Evolutionary conservation across 2,329 filamentous ascomycete genomes (phyloP).

Genomic region (Neonectria sp.): DNA sequence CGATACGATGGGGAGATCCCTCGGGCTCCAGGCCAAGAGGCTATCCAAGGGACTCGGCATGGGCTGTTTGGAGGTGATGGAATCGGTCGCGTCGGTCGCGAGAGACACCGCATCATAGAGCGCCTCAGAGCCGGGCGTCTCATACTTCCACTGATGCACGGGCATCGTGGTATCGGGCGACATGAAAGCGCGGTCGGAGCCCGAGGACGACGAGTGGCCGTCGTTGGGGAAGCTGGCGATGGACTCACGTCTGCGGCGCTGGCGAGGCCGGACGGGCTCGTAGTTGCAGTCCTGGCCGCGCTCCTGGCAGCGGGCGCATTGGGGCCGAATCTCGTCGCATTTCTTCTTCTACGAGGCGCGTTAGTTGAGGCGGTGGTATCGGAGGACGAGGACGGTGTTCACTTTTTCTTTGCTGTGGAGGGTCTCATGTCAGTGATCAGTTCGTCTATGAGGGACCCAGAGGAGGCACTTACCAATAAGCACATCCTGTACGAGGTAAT

Average conservation of each 20-base stretch:
- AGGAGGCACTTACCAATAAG: conserved; percentile 61
- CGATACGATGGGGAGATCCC: conserved; percentile 48
- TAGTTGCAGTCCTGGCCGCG: conserved; percentile 64
- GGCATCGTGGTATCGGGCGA: conserved; percentile 24
- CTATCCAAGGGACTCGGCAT: conserved; percentile 25
- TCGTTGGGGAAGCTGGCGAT: conserved; percentile 28
- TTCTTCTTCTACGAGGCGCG: conserved; percentile 66
- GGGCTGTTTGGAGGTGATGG: conserved; percentile 16
- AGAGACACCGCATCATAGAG: conserved; percentile 3
- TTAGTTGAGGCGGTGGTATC: conserved; percentile 6
- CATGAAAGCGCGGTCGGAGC: conserved; percentile 27
- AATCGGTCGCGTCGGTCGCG: conserved; percentile 17
- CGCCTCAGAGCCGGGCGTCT: conserved; percentile 16
- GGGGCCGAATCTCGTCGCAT: conserved; percentile 67
- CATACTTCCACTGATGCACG: conserved; percentile 26
- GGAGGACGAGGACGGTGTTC: conserved; percentile 5
- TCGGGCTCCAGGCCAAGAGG: conserved; percentile 38
- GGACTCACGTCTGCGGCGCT: conserved; percentile 52
- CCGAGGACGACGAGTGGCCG: conserved; percentile 30
- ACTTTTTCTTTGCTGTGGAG: conserved; percentile 29
- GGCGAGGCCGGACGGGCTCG: conserved; percentile 60
- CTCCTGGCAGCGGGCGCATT: conserved; percentile 65
- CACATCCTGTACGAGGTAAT: conserved; percentile 59
- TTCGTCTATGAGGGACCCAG: conserved; percentile 10
- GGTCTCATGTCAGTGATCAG: conserved; percentile 28